Evolutionary conservation across 148 eudicot genomes (phyloP), one percentile per base, ranked within the genome.

Genomic region (Polygonum aviculare): DNA sequence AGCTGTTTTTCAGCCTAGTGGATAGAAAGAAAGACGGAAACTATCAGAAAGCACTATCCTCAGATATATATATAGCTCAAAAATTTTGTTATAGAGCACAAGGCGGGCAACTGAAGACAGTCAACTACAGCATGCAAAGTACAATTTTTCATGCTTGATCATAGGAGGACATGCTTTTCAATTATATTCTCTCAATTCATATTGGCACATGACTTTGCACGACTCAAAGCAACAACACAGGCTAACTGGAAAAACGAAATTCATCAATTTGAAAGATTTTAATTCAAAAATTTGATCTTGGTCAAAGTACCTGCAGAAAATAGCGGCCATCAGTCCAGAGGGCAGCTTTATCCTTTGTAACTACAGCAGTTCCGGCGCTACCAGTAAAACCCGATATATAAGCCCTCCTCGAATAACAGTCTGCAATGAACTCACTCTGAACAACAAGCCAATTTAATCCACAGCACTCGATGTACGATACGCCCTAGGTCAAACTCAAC

Each of bases 291-390:
- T 65, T 35, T 16, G n/a, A 15, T 67, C 41, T 35, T 35, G 36
- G 10, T 21, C 31, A 8, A 21, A 22, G 50, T 65, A 89, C 99
- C 99, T 96, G 99, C 78, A 96, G 88, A 84, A 96, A 96, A 72
- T 96, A 96, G 38, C 98, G 84, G 10, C 99, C 99, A 80, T 93
- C 99, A 22, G 98, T 96, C 99, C 99, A 96, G 78, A 96, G 87
- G 82, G 94, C 97, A n/a, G 98, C 98, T 83, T 91, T 87, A 79
- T 96, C 89, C 78, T 85, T 90, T 11, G 99, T 96, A 74, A 96
- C 91, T 73, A 93, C 91, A 12, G 93, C 99, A 83, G 98, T 91
- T 55, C 98, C 99, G 74, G 98, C 98, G 79, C 99, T 93, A 14
- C 99, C 99, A 12, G 93, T 96, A 82, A 96, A 96, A 31, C 97